Percentiles rank a stretch among this genome's conserved stretches.
Evolutionary conservation across 2,329 filamentous ascomycete genomes (phyloP).

Genomic region (Fusarium sp.): DNA sequence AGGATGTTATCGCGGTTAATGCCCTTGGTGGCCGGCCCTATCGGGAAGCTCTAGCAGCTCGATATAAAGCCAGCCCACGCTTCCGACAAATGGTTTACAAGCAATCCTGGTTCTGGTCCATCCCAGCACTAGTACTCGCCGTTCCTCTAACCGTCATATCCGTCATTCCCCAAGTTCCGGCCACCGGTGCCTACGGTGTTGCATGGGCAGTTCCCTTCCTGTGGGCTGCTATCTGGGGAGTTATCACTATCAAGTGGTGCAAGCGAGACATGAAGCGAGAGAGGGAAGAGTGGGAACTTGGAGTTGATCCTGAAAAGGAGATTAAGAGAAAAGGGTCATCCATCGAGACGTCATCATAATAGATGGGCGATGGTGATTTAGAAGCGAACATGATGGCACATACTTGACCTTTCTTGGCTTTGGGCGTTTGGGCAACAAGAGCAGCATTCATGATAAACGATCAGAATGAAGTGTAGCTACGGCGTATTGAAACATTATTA

Average conservation of each 20-base stretch:
- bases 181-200: constrained; percentile 55
- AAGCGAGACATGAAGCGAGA: constrained; percentile 56
- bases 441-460: constrained; percentile 5
- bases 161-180: constrained; percentile 53
- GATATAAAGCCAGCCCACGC: constrained; percentile 58
- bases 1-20: constrained; percentile 77
- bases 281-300: constrained; percentile 55
- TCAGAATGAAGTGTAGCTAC: constrained; percentile 20
- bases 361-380: neutral
- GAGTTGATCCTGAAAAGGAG: constrained; percentile 40
- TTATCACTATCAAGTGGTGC: constrained; percentile 54
- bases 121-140: constrained; percentile 56
- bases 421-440: constrained; percentile 20
- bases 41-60: constrained; percentile 57
- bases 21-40: constrained; percentile 66
- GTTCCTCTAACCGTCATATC: constrained; percentile 55
- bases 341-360: constrained; percentile 25
- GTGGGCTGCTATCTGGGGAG: constrained; percentile 54
- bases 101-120: constrained; percentile 59
- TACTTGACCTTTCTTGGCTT: constrained; percentile 16
- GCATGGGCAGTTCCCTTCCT: constrained; percentile 58
- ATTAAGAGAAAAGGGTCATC: constrained; percentile 33
- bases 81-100: constrained; percentile 58
- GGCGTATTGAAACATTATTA: neutral
- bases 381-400: constrained; percentile 25